phyloP scores from a whole-genome alignment of 1,284 basidiomycete species.

The Malassezia dermatis region DNA sequence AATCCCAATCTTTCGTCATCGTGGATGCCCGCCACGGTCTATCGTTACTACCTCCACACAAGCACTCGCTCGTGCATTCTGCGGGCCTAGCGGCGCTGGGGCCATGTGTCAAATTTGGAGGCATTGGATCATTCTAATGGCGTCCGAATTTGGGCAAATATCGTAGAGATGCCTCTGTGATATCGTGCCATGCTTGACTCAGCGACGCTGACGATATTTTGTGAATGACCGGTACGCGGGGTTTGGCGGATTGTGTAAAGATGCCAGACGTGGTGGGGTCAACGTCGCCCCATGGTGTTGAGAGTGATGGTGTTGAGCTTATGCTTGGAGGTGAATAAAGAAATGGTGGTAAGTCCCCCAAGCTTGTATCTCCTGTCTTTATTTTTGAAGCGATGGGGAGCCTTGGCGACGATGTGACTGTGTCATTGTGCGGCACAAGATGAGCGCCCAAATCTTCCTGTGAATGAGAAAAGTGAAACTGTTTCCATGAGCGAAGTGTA shows the following conservation, averaged over 20 bases:
- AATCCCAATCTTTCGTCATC: neutral
- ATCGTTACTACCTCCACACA: neutral
- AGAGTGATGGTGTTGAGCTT: neutral
- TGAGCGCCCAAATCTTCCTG: too few relatives aligned
- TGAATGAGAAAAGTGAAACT: too few relatives aligned
- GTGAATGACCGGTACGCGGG: neutral
- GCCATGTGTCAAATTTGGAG: neutral
- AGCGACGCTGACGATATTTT: neutral
- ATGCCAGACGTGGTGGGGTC: neutral
- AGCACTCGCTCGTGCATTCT: neutral
- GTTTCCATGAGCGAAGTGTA: too few relatives aligned
- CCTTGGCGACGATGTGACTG: too few relatives aligned
- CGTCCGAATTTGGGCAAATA: neutral
- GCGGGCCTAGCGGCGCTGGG: neutral
- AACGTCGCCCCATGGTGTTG: neutral
- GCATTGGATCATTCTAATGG: neutral
- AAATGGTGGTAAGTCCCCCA: neutral
- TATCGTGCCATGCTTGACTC: neutral
- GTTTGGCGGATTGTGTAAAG: neutral
- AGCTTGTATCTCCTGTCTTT: too few relatives aligned
- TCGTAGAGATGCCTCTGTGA: neutral
- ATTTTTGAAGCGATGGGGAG: too few relatives aligned
- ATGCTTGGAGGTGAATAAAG: neutral
- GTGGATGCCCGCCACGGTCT: too few relatives aligned
- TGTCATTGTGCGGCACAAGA: too few relatives aligned